Conservation (phyloP, 2,329 filamentous ascomycete species). For the Dryadomyces sulphureus region DNA sequence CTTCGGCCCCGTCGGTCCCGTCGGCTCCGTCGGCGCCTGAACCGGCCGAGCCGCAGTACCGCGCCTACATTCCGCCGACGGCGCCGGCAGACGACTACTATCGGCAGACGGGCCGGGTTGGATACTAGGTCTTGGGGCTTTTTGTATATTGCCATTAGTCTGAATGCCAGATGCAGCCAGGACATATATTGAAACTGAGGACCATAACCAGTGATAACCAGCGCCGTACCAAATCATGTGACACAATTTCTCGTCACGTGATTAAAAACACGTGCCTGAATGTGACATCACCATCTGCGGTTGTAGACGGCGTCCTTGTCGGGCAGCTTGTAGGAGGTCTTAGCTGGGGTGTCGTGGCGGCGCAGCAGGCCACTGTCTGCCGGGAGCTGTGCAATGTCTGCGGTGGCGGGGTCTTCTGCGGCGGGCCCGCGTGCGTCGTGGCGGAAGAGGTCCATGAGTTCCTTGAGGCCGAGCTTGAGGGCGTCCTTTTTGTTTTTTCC, state of each 20-base stretch:
- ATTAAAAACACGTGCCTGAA: background rate
- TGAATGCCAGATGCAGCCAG: no score
- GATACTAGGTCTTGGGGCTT: background rate
- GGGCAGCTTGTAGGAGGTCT: background rate
- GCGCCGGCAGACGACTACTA: slow-evolving; percentile 37
- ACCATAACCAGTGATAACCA: no score
- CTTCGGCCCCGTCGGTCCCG: background rate
- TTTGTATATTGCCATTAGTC: background rate
- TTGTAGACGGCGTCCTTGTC: slow-evolving; percentile 6
- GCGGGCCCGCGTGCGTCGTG: slow-evolving; percentile 29
- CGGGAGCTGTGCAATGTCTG: background rate
- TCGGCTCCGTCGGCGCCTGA: slow-evolving; percentile 9
- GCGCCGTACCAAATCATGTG: no score
- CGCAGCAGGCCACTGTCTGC: slow-evolving; percentile 5
- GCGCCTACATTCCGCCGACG: slow-evolving; percentile 41
- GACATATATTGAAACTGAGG: no score
- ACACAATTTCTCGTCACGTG: no score
- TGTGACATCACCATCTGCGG: slow-evolving; percentile 6
- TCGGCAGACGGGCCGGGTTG: slow-evolving; percentile 21
- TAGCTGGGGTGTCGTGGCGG: background rate
- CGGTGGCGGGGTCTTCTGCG: background rate
- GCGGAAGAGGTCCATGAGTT: slow-evolving; percentile 83
- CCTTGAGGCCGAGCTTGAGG: slow-evolving; percentile 78
- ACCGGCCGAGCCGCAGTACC: slow-evolving; percentile 35
- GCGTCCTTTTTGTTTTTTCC: slow-evolving; percentile 37